Evolutionary conservation across 1,284 basidiomycete species (phyloP).

Genomic region (Cutaneotrichosporon daszewskae): DNA sequence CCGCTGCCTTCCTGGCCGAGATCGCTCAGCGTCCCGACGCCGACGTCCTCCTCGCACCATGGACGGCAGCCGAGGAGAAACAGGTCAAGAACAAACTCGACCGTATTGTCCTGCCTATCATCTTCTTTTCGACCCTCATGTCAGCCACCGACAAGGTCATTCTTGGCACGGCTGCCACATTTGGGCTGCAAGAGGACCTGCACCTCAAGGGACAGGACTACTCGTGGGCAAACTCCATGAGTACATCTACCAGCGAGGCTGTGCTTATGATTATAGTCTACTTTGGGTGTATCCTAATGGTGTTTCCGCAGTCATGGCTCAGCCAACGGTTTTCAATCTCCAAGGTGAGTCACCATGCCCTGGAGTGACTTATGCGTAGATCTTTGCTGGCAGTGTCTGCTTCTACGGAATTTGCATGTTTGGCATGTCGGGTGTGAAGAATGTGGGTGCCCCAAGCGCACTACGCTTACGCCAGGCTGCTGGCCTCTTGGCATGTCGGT

Average conservation of each 20-base stretch:
- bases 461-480: constrained; percentile 2
- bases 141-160: constrained; percentile 22
- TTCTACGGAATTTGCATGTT: constrained; percentile 16
- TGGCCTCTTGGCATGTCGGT: constrained; percentile 17
- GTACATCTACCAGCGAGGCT: constrained; percentile 6
- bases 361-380: constrained; percentile 1
- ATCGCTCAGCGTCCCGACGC: constrained; percentile 19
- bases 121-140: constrained; percentile 5
- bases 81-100: constrained; percentile 21
- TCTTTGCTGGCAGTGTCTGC: constrained; percentile 13
- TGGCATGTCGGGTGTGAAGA: constrained; percentile 6
- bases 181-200: constrained; percentile 16
- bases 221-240: constrained; percentile 20
- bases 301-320: constrained; percentile 20
- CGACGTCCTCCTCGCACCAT: constrained; percentile 20
- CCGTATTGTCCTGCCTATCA: constrained; percentile 19
- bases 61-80: constrained; percentile 22
- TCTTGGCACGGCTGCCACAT: constrained; percentile 37
- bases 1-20: constrained; percentile 21
- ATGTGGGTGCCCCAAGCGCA: constrained; percentile 4
- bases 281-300: constrained; percentile 21
- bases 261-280: no score
- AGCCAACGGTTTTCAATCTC: constrained; percentile 15
- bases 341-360: background rate
- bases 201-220: constrained; percentile 19